Evolutionary conservation across 2,329 filamentous ascomycete species (phyloP), one percentile per base, ranked within the genome.

Genomic region (Xylariaceae sp.): DNA sequence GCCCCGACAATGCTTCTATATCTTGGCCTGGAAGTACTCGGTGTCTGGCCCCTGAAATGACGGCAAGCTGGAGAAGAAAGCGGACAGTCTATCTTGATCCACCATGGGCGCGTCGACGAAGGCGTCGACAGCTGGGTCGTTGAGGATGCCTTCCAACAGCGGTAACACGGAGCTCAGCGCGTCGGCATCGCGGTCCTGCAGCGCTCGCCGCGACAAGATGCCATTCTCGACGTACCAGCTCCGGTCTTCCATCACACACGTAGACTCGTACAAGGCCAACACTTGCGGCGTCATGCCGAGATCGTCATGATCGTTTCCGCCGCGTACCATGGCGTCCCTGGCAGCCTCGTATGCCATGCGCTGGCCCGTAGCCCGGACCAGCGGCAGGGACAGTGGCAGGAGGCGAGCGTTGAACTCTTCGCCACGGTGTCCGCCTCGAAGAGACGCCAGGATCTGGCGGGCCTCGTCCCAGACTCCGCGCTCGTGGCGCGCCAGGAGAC

Each of bases 211-310:
- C 19, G 19, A 32, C 30, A 32, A 23, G 21, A 32, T 32, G 12
- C 30, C 30, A 15, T 32, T 32, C n/a, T 32, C 30, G 25, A 32
- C 30, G 18, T 32, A 32, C 30, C 30, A 32, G 30, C 30, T 32
- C 30, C 25, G 30, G 30, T 32, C 19, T 32, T 24, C 30, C 30
- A 32, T 32, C 30, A 32, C 17, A 32, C 30, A 32, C 19, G 30
- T 32, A 22, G 30, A 32, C 30, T 32, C 19, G 17, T 32, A 32
- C 19, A 32, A 32, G 30, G 30, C 30, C 19, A 32, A n/a, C 19
- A 32, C 30, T 32, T 32, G 19, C 19, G 19, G 30, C 30, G 30
- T 16, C 5, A 32, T 24, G 14, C 30, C 30, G 30, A 32, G n/a
- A 24, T 22, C 30, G n/a, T n/a, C n/a, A 32, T 32, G 19, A 32